Evolutionary conservation across 2,329 filamentous ascomycete genomes (phyloP), one percentile per base, ranked within the genome.

Genomic region (Exophiala xenobiotica): DNA sequence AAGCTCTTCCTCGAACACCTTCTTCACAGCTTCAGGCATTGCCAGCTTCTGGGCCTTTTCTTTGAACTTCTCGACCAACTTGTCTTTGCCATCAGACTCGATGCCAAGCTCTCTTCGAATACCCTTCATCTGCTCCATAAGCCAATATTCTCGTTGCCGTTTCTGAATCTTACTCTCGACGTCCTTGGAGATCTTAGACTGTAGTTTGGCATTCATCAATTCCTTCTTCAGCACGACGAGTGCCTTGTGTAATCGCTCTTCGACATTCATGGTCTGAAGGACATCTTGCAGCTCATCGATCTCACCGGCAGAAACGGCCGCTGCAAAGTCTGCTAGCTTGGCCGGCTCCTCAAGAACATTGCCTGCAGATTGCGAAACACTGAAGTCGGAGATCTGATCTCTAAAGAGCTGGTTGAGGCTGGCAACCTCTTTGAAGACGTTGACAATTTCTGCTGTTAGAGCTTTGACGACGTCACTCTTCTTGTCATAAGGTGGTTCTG

Each of bases 101-200:
- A 99, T 89, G 18, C 95, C 93, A 42, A 99, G 82, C 71, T 99
- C 93, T 52, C 93, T 82, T 52, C 90, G 87, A 65, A 99, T 99
- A 20, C 91, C 93, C 76, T 97, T 97, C 91, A 99, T 96, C 70
- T 99, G 95, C 72, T 99, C 93, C 90, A 96, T 95, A 40, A 99
- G 76, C 88, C 90, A 97, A 74, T 97, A 99, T 67, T 99, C 93
- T 46, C 93, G 85, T 69, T 99, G 93, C 23, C 92, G 86, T 74
- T 99, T 97, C 63, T 91, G 91, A 47, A 99, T 97, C 73, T 96
- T 96, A 65, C 83, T 90, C 69, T 97, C 93, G 14, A 99, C 95
- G 66, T 99, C 93, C 73, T 96, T 96, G 52, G 88, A 90, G 52
- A 99, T 97, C 77, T 97, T 99, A 51, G 88, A 92, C 69, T 96